Conservation (phyloP, 768 basidiomycete species). For the Artomyces pyxidatus region DNA sequence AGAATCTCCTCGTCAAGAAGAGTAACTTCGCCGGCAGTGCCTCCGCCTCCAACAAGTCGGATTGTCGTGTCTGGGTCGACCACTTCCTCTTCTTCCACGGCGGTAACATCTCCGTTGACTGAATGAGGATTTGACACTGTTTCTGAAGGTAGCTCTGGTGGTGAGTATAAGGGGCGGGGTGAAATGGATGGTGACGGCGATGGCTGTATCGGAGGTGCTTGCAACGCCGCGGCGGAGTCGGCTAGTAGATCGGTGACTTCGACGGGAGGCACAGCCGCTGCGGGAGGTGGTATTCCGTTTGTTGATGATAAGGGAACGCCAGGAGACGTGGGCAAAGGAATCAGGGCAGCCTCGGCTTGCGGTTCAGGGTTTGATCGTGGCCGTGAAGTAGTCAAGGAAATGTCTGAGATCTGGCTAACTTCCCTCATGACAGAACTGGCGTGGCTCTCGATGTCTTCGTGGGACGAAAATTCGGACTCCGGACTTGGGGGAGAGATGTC, state of each 20-base stretch:
- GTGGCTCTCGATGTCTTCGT: constrained; percentile 17
- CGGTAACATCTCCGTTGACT: constrained; percentile 15
- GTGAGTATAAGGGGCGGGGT: not conserved
- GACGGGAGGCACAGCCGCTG: constrained; percentile 12
- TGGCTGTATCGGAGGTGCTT: constrained; percentile 23
- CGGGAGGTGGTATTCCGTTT: not conserved
- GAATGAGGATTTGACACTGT: not conserved
- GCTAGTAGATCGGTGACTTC: constrained; percentile 44
- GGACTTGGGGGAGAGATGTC: constrained; percentile 43
- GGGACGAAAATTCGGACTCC: constrained; percentile 26
- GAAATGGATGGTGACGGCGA: constrained; percentile 21
- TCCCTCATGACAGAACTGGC: constrained; percentile 15
- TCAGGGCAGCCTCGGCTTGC: not conserved
- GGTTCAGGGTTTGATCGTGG: not conserved
- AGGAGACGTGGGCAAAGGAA: constrained; percentile 13
- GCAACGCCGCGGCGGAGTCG: constrained; percentile 32
- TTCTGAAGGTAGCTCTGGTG: not conserved
- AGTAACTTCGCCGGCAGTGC: constrained; percentile 27
- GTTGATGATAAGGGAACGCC: constrained; percentile 5
- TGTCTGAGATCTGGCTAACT: constrained; percentile 6
- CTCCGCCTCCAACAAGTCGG: constrained; percentile 52
- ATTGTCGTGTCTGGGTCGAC: constrained; percentile 35
- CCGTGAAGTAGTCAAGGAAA: not conserved
- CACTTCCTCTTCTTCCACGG: constrained; percentile 11
- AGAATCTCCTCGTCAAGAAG: not conserved